phyloP scores from a whole-genome alignment of 768 basidiomycete species.

The Cyathus striatus region DNA sequence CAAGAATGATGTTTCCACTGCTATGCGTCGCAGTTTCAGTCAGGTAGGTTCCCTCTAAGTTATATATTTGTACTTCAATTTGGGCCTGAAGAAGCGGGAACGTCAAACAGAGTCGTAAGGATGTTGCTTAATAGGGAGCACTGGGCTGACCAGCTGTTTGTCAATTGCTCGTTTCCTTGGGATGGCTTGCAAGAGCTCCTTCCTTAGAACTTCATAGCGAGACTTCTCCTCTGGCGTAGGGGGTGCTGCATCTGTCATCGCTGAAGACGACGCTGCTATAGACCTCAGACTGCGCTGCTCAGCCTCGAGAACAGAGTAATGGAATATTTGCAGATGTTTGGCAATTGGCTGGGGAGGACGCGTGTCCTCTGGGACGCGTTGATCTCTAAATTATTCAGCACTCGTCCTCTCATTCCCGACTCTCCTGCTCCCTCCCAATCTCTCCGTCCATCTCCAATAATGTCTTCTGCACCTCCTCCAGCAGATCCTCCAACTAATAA shows the following conservation, averaged over 20 bases:
- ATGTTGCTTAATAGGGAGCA: not conserved
- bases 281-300: not conserved
- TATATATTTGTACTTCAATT: constrained; percentile 75
- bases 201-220: constrained; percentile 68
- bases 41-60: constrained; percentile 70
- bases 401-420: too few species aligned
- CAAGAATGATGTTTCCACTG: constrained; percentile 85
- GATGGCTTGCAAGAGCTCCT: constrained; percentile 69
- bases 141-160: constrained; percentile 60
- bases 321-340: constrained; percentile 20
- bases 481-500: constrained; percentile 42
- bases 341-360: constrained; percentile 24
- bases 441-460: constrained; percentile 15
- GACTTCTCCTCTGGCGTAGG: constrained; percentile 63
- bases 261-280: not conserved
- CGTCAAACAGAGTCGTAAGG: not conserved
- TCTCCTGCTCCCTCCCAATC: constrained; percentile 8
- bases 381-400: constrained; percentile 8
- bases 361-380: constrained; percentile 31
- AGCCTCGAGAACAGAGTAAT: not conserved
- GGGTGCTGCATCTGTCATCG: constrained; percentile 34
- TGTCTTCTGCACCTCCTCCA: constrained; percentile 59
- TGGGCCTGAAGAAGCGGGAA: constrained; percentile 47
- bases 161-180: constrained; percentile 72
- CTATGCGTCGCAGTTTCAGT: constrained; percentile 71